Percentiles rank a stretch among this genome's conserved stretches.
Conservation (phyloP, 441 rosid species). For the Populus tomentosa region DNA sequence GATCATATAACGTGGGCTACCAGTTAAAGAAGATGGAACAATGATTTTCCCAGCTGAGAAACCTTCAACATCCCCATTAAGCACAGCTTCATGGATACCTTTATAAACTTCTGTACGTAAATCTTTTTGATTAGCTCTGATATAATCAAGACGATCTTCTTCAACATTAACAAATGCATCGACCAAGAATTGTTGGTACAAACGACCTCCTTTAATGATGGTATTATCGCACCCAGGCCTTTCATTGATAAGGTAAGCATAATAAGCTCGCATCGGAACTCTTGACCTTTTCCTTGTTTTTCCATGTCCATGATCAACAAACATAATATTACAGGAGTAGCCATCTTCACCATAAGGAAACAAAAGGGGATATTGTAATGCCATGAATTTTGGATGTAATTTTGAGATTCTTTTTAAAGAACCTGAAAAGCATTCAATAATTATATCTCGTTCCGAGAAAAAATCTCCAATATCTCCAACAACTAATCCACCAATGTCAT, state of each 20-base stretch:
- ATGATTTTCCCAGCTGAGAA: not conserved
- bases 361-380: not conserved
- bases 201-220: not conserved
- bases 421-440: not conserved
- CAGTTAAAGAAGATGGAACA: not conserved
- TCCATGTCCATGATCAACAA: too few relatives aligned
- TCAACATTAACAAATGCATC: not conserved
- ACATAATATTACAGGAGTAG: not conserved
- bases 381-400: not conserved
- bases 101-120: not conserved
- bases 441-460: not conserved
- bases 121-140: not conserved
- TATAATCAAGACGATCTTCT: not conserved
- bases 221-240: not conserved
- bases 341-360: slow-evolving; percentile 12
- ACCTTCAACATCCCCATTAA: not conserved
- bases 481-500: not conserved
- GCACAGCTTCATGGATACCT: not conserved
- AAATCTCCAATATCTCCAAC: not conserved
- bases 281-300: too few relatives aligned
- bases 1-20: not conserved
- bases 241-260: not conserved
- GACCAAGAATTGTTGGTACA: not conserved
- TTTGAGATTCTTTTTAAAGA: not conserved
- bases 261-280: not conserved